These are phyloP conservation scores for Beauveria australis DNA, from an alignment of 2,329 filamentous ascomycete species.

Conservation along the genomic window DNA sequence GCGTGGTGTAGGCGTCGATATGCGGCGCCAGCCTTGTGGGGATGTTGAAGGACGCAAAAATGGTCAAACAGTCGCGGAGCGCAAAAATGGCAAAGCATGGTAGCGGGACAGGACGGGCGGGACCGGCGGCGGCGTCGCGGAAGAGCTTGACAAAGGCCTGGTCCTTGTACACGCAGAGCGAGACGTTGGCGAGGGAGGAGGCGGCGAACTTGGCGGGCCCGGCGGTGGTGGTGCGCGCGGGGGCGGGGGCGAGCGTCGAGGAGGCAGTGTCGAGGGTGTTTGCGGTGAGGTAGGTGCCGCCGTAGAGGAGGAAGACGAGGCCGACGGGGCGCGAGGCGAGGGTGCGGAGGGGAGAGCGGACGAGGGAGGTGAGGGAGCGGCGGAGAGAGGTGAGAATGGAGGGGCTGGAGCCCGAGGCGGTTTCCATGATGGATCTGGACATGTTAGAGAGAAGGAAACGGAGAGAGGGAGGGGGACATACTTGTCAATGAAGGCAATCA, in stretches of 20 bases:
- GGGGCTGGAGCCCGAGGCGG: conserved; percentile 57
- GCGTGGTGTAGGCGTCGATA: conserved; percentile 37
- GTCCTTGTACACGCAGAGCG: conserved; percentile 84
- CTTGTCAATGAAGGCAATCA: conserved; percentile 85
- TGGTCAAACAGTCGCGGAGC: conserved; percentile 75
- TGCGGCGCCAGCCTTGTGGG: conserved; percentile 68
- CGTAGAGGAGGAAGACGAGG: conserved; percentile 70
- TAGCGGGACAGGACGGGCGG: conserved; percentile 51
- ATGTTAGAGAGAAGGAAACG: conserved; percentile 7
- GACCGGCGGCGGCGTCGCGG: conserved; percentile 45
- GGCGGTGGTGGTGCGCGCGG: conserved; percentile 57
- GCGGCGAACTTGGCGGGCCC: conserved; percentile 75
- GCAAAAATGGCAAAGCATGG: conserved; percentile 73
- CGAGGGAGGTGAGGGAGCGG: conserved; percentile 46
- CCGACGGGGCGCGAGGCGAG: conserved; percentile 59
- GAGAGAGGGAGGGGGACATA: conserved; percentile 28
- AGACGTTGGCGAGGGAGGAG: conserved; percentile 75
- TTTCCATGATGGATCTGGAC: conserved; percentile 67
- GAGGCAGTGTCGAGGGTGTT: conserved; percentile 76
- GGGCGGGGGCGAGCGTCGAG: conserved; percentile 51
- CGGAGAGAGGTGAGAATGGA: conserved; percentile 52
- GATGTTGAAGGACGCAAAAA: conserved; percentile 88
- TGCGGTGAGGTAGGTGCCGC: conserved; percentile 80
- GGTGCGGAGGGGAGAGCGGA: conserved; percentile 52
- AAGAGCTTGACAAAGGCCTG: conserved; percentile 77